A percentile compares a stretch with the other conserved stretches of the same genome.
Conservation (phyloP, 371 early-diverging fungal genomes). For the Mortierella sp. region DNA sequence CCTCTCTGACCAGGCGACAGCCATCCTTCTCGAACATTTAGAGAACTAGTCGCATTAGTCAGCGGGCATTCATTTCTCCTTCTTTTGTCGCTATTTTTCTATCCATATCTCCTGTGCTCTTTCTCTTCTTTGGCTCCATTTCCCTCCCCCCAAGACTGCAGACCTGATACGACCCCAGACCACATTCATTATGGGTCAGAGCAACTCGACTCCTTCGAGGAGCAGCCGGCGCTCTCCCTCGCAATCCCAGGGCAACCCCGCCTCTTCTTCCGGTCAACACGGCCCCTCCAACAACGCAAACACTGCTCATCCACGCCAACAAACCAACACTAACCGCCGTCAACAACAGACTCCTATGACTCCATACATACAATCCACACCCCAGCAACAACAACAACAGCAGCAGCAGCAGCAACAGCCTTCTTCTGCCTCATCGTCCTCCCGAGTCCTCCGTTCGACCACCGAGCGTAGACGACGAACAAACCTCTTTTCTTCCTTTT, state of each 20-base stretch:
- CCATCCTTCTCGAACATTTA: not conserved
- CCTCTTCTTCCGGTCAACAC: slow-evolving; percentile 19
- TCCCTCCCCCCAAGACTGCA: not conserved
- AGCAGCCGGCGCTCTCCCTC: slow-evolving; percentile 13
- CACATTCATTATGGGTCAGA: slow-evolving; percentile 40
- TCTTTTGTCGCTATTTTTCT: not conserved
- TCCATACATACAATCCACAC: not conserved
- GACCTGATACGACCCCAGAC: not conserved
- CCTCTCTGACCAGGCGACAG: no score
- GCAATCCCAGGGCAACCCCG: slow-evolving; percentile 5
- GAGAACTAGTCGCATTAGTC: not conserved
- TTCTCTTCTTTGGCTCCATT: not conserved
- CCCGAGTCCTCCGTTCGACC: slow-evolving; percentile 39
- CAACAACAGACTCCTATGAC: not conserved
- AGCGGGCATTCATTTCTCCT: not conserved
- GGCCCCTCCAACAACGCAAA: slow-evolving; percentile 10
- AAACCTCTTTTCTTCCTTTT: slow-evolving; percentile 50
- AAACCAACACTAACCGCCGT: not conserved
- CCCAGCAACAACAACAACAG: not conserved
- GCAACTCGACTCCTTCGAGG: slow-evolving; percentile 24
- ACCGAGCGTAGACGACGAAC: slow-evolving; percentile 42
- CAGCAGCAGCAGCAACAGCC: slow-evolving; percentile 4
- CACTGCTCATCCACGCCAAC: not conserved
- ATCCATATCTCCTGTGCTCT: no score
- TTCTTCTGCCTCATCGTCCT: slow-evolving; percentile 22